Base-by-base conservation (phyloP, 495 filamentous ascomycete genomes). In the Neurospora sublineolata region DNA sequence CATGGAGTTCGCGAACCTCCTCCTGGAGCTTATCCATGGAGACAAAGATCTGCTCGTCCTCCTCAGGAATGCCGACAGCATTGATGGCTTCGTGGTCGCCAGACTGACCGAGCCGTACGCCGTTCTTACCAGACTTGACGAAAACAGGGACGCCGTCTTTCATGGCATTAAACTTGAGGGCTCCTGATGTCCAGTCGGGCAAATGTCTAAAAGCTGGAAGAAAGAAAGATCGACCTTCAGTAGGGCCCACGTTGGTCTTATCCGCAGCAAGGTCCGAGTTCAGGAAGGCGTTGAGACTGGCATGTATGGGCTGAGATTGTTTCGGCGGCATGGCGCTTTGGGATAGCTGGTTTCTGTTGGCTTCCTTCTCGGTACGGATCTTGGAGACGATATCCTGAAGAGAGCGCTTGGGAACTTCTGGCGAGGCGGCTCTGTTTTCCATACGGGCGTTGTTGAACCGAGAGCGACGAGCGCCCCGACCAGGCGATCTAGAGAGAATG, bases 21-120 rank as follows among this genome's bases (percentile, higher is more conserved):
- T 84, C 82, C 69, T 82, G 83, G 82, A 86, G 84, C 83, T 84
- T 86, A 84, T 86, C 84, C 77, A 85, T 76, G 12, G 83, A 84
- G 36, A 84, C 83, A 69, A 86, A 85, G 38, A 86, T 84, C 67
- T 83, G 77, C 76, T 82, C 80, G 71, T 86, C 84, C 69, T 85
- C 84, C 68, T 83, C 77, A 44, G 80, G 79, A 36, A 85, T 79
- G 37, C 77, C 73, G 33, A 83, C 74, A 0, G 69, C 77, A 70
- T 83, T 82, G 12, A 86, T 70, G 18, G 81, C 76, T 10, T 74
- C 81, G 68, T 85, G 82, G 30, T 79, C 72, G 30, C 79, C 75
- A 23, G 73, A 76, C 44, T 75, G 75, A 33, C 70, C 71, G 5
- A 78, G 70, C 11, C 69, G 74, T 36, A 76, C 76, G 41, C 73